Base-by-base conservation (phyloP, 805 yeast species). In the Candida succiphila region DNA sequence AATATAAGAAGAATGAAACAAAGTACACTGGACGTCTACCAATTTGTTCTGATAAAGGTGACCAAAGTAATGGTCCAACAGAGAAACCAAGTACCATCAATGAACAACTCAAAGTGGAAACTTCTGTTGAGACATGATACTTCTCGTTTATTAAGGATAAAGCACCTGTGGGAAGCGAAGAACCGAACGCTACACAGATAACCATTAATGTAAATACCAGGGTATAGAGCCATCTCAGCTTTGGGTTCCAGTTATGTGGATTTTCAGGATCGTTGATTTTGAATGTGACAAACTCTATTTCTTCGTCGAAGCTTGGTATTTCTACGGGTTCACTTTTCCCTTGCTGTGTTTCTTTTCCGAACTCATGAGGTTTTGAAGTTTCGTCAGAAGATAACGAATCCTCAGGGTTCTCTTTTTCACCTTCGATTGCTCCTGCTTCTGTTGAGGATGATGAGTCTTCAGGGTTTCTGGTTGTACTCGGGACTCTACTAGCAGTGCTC, bases 101-200 rank as follows among this genome's bases (percentile, higher is more conserved):
- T 1, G 95, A 83, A 42, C 88, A 83, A 0, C 89, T 62, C 43
- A 87, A 64, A 23, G 75, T 78, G 8, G 95, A 74, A 16, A 86
- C 96, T 54, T 83, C 95, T 2, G 62, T 52, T 13, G 83, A 72
- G 17, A 87, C 95, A 40, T 74, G 59, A 54, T 67, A 85, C 46
- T 75, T 67, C 12, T 78, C 78, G 39, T 64, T 61, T 39, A 85
- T 75, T 14, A 79, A 64, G n/a, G 67, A 70, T 31, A 88, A 61
- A 29, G 94, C 92, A 45, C 95, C 94, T 18, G 95, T 79, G 46
- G 85, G 80, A 52, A 89, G 81, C 2, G 96, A 81, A 4, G 95
- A 84, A 27, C 96, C 96, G 54, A 84, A 87, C 2, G 96, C 96
- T 21, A 89, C 95, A 48, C 86, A 72, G 37, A 88, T 78, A 32